Evolutionary conservation across 441 rosid species (phyloP).

Genomic region (Breynia disticha): DNA sequence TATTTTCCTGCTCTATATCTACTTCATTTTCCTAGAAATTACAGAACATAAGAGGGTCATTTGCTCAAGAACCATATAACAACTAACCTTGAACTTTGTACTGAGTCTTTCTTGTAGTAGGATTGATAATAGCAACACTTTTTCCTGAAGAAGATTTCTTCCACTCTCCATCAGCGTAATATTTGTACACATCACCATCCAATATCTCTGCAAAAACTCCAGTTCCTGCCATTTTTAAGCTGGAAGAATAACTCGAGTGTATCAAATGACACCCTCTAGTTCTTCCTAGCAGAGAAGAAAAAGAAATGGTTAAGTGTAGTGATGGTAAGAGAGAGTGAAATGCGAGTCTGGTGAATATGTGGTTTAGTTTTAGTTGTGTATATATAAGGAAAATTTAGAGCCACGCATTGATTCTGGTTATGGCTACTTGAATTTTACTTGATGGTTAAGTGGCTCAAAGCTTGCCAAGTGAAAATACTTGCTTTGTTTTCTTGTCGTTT

Average conservation of each 20-base stretch:
- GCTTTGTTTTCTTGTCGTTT: neutral
- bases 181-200: conserved; percentile 70
- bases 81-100: conserved; percentile 85
- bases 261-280: neutral
- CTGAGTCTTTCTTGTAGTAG: conserved; percentile 71
- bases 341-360: conserved; percentile 7
- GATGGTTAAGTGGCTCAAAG: conserved; percentile 19
- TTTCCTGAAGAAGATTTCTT: conserved; percentile 66
- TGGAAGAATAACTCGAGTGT: neutral
- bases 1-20: no score
- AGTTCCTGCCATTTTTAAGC: conserved; percentile 56
- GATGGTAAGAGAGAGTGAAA: conserved; percentile 4
- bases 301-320: neutral
- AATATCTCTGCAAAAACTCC: conserved; percentile 67
- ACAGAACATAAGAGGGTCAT: no score
- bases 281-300: neutral
- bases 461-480: conserved; percentile 18
- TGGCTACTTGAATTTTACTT: neutral
- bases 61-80: neutral
- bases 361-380: neutral
- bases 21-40: no score
- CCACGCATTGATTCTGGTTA: conserved; percentile 13
- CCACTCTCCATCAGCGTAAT: conserved; percentile 83
- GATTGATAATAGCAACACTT: conserved; percentile 72
- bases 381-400: conserved; percentile 23